Conservation (phyloP, 192 early-diverging fungal species). For the Obelidium mucronatum region DNA sequence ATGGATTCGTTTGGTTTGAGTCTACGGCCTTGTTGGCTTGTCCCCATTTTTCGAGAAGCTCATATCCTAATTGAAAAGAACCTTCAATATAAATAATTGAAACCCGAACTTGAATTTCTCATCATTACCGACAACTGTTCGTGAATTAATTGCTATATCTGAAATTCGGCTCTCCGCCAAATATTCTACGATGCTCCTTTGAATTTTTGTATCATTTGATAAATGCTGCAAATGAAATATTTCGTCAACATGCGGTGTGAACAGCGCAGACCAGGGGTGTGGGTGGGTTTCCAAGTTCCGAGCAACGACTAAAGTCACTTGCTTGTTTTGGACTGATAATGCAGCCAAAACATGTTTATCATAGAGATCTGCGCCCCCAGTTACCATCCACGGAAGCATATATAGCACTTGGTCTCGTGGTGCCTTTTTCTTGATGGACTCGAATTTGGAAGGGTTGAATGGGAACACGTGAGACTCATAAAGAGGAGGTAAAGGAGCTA, state of each 20-base stretch:
- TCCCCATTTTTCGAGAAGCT: slow-evolving; percentile 15
- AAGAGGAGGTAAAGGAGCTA: slow-evolving; percentile 4
- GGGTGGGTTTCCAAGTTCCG: slow-evolving; percentile 18
- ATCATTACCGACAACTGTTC: slow-evolving; percentile 35
- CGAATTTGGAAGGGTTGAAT: slow-evolving; percentile 23
- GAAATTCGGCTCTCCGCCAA: slow-evolving; percentile 24
- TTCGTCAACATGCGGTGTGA: slow-evolving; percentile 28
- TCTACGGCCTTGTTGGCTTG: not conserved
- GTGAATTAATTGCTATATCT: not conserved
- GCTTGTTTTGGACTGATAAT: not conserved
- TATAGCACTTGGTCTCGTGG: slow-evolving; percentile 17
- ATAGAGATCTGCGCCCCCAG: slow-evolving; percentile 49
- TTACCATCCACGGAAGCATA: slow-evolving; percentile 50
- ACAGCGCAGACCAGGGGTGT: slow-evolving; percentile 40
- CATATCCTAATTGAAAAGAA: slow-evolving; percentile 2
- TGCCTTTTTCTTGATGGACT: not conserved
- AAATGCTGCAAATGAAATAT: slow-evolving; percentile 41
- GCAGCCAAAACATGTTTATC: slow-evolving; percentile 35
- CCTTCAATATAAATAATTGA: not conserved
- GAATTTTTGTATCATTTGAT: slow-evolving; percentile 36
- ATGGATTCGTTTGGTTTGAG: not conserved
- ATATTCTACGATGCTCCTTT: slow-evolving; percentile 37
- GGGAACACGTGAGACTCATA: slow-evolving; percentile 27
- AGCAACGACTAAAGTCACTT: slow-evolving; percentile 18
- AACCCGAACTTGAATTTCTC: not conserved